Percentiles rank a stretch among this genome's conserved stretches.
Evolutionary conservation across 2,329 filamentous ascomycete genomes (phyloP).

Genomic region (Scorias spongiosa): DNA sequence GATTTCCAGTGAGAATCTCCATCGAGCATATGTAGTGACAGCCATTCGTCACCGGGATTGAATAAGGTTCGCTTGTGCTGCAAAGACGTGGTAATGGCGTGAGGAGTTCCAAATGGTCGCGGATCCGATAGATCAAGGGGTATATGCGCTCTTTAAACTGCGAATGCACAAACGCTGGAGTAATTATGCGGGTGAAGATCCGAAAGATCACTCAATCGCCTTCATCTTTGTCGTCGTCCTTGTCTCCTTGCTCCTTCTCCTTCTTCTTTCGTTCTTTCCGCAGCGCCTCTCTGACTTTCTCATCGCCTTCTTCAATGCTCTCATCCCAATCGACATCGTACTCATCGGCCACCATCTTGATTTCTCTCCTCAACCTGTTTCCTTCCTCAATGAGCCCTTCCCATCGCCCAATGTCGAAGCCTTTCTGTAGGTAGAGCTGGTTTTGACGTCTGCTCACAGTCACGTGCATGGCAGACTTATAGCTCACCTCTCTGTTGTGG

Average conservation of each 20-base stretch:
- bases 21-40: too few species aligned
- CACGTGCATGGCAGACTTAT: constrained; percentile 72
- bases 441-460: constrained; percentile 68
- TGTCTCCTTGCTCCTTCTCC: constrained; percentile 9
- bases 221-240: constrained; percentile 1
- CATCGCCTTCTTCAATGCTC: constrained; percentile 16
- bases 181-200: too few species aligned
- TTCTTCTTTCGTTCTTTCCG: constrained; percentile 15
- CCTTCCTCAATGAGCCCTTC: constrained; percentile 65
- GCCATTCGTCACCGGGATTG: too few species aligned
- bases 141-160: too few species aligned
- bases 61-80: neutral
- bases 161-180: too few species aligned
- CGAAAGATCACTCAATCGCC: neutral
- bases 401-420: constrained; percentile 66
- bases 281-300: constrained; percentile 17
- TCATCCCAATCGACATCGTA: constrained; percentile 71
- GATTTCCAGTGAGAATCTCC: too few species aligned
- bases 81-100: neutral
- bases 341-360: constrained; percentile 65
- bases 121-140: too few species aligned
- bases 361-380: constrained; percentile 61
- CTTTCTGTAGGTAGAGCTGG: constrained; percentile 57
- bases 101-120: too few species aligned
- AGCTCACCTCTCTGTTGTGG: constrained; percentile 78